phyloP scores from a whole-genome alignment of 2,329 filamentous ascomycete species.

The Diaporthe humulicola region DNA sequence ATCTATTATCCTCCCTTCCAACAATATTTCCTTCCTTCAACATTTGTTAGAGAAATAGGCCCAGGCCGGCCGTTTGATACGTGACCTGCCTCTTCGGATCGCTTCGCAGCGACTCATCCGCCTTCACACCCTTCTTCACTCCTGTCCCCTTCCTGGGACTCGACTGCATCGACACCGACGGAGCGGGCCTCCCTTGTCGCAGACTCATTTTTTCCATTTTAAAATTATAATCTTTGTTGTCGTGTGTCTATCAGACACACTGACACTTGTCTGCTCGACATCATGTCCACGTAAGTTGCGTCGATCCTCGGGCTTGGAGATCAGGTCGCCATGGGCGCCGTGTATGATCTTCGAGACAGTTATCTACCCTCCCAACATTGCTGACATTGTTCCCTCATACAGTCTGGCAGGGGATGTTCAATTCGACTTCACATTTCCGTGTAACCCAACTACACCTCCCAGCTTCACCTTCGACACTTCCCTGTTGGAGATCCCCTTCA shows the following conservation, averaged over 20 bases:
- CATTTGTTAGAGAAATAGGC: constrained; percentile 33
- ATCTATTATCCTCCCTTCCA: constrained; percentile 22
- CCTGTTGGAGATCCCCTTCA: constrained; percentile 67
- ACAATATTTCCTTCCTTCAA: constrained; percentile 23
- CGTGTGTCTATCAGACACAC: constrained; percentile 34
- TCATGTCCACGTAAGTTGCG: constrained; percentile 59
- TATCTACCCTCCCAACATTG: constrained; percentile 1
- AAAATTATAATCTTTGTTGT: constrained; percentile 37
- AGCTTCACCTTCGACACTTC: constrained; percentile 69
- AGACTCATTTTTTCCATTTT: constrained; percentile 28
- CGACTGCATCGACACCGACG: constrained; percentile 25
- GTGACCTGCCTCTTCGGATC: constrained; percentile 34
- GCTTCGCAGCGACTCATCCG: constrained; percentile 35
- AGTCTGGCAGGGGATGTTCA: constrained; percentile 74
- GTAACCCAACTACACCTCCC: constrained; percentile 64
- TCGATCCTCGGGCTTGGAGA: background rate
- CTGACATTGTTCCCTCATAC: constrained; percentile 45
- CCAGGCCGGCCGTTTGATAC: constrained; percentile 40
- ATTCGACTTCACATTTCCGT: constrained; percentile 72
- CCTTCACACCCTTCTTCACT: constrained; percentile 1
- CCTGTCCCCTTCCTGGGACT: constrained; percentile 13
- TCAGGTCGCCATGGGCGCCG: constrained; percentile 4
- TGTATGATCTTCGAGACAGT: background rate
- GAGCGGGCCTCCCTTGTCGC: constrained; percentile 40
- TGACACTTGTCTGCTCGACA: constrained; percentile 42